Percentiles rank a stretch among this genome's conserved stretches.
phyloP scores from a whole-genome alignment of 108 stramenopile species.

The Poteriospumella lacustris region DNA sequence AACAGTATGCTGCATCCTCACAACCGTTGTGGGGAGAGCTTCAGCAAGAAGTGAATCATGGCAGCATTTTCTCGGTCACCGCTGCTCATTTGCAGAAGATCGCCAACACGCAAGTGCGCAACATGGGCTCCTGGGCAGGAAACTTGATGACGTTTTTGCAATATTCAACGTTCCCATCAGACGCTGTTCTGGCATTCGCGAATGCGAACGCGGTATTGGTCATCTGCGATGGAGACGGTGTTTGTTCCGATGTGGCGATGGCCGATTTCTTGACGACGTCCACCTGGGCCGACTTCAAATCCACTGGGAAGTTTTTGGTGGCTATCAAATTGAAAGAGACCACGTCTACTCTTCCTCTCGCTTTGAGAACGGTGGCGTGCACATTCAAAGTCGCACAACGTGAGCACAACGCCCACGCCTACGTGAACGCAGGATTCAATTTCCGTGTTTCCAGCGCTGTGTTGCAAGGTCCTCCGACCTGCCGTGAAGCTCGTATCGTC shows the following conservation, averaged over 20 bases:
- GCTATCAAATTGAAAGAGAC: background rate
- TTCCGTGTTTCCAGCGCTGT: background rate
- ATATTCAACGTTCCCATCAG: conserved; percentile 23
- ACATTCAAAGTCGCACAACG: conserved; percentile 32
- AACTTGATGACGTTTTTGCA: conserved; percentile 29
- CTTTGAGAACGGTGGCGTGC: background rate
- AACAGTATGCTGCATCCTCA: background rate
- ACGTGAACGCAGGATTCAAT: conserved; percentile 19
- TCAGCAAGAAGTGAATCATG: background rate
- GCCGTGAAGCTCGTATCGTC: background rate
- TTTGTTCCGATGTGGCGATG: background rate
- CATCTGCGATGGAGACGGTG: background rate
- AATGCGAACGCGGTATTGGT: background rate
- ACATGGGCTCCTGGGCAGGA: conserved; percentile 36
- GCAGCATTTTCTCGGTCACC: conserved; percentile 25
- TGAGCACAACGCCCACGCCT: conserved; percentile 36
- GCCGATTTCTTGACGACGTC: background rate
- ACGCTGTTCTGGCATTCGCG: conserved; percentile 20
- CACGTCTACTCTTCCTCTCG: background rate
- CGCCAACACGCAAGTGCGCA: conserved; percentile 37
- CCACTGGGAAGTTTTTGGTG: background rate
- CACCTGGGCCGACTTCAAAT: background rate
- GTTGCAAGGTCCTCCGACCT: background rate
- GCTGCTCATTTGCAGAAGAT: conserved; percentile 26
- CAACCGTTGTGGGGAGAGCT: background rate